Evolutionary conservation across 2,329 filamentous ascomycete genomes (phyloP).

Genomic region (Didymella glomerata): DNA sequence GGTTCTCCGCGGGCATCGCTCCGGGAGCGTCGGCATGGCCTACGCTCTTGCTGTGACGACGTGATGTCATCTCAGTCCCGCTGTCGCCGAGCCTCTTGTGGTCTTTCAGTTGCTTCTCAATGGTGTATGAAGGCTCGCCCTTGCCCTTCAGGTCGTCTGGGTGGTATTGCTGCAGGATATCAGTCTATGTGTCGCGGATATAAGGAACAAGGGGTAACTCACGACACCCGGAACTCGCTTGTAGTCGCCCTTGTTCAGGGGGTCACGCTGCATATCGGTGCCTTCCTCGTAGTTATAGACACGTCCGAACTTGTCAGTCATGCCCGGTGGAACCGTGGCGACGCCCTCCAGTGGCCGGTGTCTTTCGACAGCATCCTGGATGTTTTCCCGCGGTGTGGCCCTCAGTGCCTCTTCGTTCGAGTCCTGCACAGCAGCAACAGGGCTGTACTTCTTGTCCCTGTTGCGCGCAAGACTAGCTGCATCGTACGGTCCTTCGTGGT

Average conservation of each 20-base stretch:
- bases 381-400: conserved; percentile 81
- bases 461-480: conserved; percentile 81
- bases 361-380: conserved; percentile 74
- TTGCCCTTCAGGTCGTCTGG: conserved; percentile 84
- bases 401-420: conserved; percentile 79
- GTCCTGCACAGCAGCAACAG: conserved; percentile 76
- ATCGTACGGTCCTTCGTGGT: conserved; percentile 92
- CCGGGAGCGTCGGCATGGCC: conserved; percentile 43
- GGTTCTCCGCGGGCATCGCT: conserved; percentile 34
- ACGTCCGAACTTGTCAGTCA: conserved; percentile 71
- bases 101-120: conserved; percentile 72
- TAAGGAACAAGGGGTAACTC: conserved; percentile 51
- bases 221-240: conserved; percentile 78
- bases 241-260: conserved; percentile 73
- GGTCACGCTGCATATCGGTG: conserved; percentile 83
- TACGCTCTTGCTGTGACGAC: conserved; percentile 49
- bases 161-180: conserved; percentile 64
- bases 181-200: conserved; percentile 9
- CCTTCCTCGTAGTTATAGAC: conserved; percentile 84
- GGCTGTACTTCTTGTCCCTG: conserved; percentile 67
- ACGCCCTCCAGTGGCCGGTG: conserved; percentile 85
- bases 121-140: conserved; percentile 76
- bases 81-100: conserved; percentile 57
- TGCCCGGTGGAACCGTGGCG: conserved; percentile 77
- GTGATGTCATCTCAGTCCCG: conserved; percentile 57